A percentile compares a stretch with the other conserved stretches of the same genome.
Evolutionary conservation across 495 filamentous ascomycete genomes (phyloP).

Genomic region (Hyaloscypha hepaticicola): DNA sequence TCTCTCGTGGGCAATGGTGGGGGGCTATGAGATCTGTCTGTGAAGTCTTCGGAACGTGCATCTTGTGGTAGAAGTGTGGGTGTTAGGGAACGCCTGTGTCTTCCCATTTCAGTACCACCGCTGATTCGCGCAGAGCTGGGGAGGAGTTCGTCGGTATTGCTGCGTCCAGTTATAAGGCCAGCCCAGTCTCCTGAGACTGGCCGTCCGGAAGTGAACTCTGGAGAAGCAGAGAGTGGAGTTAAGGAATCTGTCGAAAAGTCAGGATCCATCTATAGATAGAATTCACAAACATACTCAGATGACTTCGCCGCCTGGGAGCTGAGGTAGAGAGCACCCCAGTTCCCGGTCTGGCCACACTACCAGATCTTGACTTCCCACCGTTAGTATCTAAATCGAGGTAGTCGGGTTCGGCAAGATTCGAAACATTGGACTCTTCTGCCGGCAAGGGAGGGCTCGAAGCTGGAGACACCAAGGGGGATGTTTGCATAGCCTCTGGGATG

Average conservation of each 20-base stretch:
- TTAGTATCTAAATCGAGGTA: constrained; percentile 67
- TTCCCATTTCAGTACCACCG: constrained; percentile 34
- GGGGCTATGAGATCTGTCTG: constrained; percentile 68
- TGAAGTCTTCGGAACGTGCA: constrained; percentile 35
- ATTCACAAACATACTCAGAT: constrained; percentile 23
- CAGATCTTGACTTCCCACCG: constrained; percentile 31
- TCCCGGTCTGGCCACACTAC: constrained; percentile 28
- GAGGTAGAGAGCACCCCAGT: constrained; percentile 16
- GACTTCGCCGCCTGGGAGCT: constrained; percentile 27
- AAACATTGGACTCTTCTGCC: constrained; percentile 51
- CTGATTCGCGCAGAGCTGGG: constrained; percentile 14
- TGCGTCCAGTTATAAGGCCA: constrained; percentile 33
- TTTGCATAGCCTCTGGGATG: constrained; percentile 88
- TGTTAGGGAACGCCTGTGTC: constrained; percentile 49
- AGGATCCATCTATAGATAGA: neutral
- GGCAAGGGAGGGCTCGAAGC: constrained; percentile 71
- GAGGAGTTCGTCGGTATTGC: constrained; percentile 46
- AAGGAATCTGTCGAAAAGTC: constrained; percentile 48
- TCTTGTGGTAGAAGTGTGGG: constrained; percentile 37
- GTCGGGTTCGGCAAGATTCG: constrained; percentile 76
- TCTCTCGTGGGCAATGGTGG: constrained; percentile 72
- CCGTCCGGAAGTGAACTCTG: constrained; percentile 48
- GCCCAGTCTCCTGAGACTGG: constrained; percentile 46
- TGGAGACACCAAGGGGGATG: constrained; percentile 88
- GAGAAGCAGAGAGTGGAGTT: constrained; percentile 64